phyloP scores from a whole-genome alignment of 1,284 basidiomycete genomes.

The Trametes versicolor region DNA sequence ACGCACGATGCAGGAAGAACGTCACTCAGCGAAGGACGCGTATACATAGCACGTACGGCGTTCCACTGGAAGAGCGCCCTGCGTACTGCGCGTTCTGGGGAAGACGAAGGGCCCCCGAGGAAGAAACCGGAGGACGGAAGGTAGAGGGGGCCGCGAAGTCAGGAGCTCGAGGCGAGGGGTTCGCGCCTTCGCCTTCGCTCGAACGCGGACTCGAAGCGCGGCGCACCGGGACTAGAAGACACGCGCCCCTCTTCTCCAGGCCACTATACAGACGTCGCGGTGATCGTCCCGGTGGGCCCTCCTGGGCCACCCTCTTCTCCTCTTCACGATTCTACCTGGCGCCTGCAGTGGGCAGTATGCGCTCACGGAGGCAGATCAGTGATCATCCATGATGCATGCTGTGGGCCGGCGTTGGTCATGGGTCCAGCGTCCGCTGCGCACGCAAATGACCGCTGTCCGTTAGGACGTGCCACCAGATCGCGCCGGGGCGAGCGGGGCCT shows the following conservation, averaged over 20 bases:
- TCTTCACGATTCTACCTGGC: background rate
- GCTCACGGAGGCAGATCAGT: constrained; percentile 7
- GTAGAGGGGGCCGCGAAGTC: constrained; percentile 4
- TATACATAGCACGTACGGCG: background rate
- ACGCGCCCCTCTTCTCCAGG: constrained; percentile 9
- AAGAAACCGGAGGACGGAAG: background rate
- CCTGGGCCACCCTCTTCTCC: background rate
- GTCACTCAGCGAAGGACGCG: background rate
- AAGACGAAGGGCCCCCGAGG: background rate
- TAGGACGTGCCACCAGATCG: constrained; percentile 21
- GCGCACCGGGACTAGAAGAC: constrained; percentile 19
- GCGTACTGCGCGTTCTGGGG: constrained; percentile 8
- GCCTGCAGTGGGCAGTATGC: background rate
- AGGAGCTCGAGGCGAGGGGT: constrained; percentile 10
- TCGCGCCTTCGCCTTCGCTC: constrained; percentile 2
- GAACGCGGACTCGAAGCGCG: constrained; percentile 15
- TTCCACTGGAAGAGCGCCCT: constrained; percentile 2
- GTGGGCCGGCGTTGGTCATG: background rate
- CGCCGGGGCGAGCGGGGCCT: constrained; percentile 3
- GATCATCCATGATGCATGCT: constrained; percentile 2
- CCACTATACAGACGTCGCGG: background rate
- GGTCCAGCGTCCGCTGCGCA: background rate
- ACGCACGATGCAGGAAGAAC: background rate
- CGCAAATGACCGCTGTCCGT: constrained; percentile 19
- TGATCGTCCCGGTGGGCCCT: background rate